These are phyloP conservation scores for Botryotinia calthae DNA, from an alignment of 2,329 filamentous ascomycete species.

Conservation along the genomic window DNA sequence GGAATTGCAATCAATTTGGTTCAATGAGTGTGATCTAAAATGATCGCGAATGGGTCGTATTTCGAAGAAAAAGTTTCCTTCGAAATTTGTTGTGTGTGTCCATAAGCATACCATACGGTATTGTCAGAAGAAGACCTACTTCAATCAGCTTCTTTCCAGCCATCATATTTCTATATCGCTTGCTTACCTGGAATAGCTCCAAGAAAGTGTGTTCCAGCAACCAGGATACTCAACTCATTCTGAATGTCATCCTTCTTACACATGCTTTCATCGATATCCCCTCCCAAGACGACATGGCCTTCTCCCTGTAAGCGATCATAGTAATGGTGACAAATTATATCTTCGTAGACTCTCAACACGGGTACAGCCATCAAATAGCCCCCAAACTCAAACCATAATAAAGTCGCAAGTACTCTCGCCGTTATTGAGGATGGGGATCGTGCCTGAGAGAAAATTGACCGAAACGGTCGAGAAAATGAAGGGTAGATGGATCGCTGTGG, in stretches of 20 bases:
- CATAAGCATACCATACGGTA: conserved; percentile 43
- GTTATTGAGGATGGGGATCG: conserved; percentile 37
- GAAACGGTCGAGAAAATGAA: not conserved
- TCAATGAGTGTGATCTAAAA: too few species aligned
- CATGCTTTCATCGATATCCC: conserved; percentile 39
- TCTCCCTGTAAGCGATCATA: conserved; percentile 30
- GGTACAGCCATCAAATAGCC: conserved; percentile 39
- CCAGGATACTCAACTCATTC: conserved; percentile 39
- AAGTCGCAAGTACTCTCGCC: conserved; percentile 36
- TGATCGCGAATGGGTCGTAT: too few species aligned
- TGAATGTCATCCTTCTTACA: conserved; percentile 43
- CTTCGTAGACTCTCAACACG: conserved; percentile 40
- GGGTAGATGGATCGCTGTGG: too few species aligned
- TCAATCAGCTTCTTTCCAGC: not conserved
- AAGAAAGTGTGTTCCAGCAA: conserved; percentile 38
- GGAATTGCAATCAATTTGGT: too few species aligned
- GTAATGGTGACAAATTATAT: conserved; percentile 44
- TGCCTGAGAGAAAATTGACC: conserved; percentile 5
- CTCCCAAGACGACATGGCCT: conserved; percentile 29
- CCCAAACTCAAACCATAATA: conserved; percentile 37
- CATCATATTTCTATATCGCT: not conserved
- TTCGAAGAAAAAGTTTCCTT: too few species aligned
- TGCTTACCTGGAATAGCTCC: conserved; percentile 37
- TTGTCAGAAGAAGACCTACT: conserved; percentile 35
- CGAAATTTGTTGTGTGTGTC: too few species aligned